Evolutionary conservation across 768 basidiomycete species (phyloP), one percentile per base, ranked within the genome.

Genomic region (Strobilomyces dryophilus): DNA sequence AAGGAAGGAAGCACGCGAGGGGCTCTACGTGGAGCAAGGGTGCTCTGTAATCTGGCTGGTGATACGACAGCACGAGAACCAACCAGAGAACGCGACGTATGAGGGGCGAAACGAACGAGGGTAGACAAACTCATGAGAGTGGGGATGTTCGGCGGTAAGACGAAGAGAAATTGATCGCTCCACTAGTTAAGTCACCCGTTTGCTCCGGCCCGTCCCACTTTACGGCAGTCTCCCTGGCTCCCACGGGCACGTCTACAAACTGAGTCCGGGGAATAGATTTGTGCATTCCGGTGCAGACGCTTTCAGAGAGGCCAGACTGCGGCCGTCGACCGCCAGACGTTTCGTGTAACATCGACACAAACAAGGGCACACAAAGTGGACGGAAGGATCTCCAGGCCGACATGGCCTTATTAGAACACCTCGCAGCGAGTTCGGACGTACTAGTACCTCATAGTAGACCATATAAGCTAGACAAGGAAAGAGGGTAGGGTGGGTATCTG

Each of bases 1-100:
- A 95, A 88, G 26, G 80, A 77, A 10, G 86, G 80, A 35, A 95
- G 77, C 5, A 84, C 82, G 63, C 74, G 81, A 14, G 76, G 73
- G 11, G 56, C 31, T 21, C 53, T 58, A 7, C 55, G 59, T n/a
- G 61, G 51, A 41, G 52, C 43, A 17, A 57, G 56, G 20, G 71
- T 66, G 51, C 69, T 72, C 60, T 62, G 61, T 35, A 66, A 45
- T 47, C 68, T 62, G 41, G 35, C 42, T 5, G 53, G 55, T 20
- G 45, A 50, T 20, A 57, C 42, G 3, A 31, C 7, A 2, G 40
- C 45, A 36, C 59, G 64, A 20, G 53, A 53, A 40, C 51, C 47
- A 43, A 61, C 26, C 36, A 51, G 45, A 9, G 59, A 50, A 11
- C 60, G 61, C 40, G 56, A 49, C 2, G 57, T 34, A 32, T 21